Base-by-base conservation (phyloP, 2,329 filamentous ascomycete genomes). In the Aspergillus nomiae region DNA sequence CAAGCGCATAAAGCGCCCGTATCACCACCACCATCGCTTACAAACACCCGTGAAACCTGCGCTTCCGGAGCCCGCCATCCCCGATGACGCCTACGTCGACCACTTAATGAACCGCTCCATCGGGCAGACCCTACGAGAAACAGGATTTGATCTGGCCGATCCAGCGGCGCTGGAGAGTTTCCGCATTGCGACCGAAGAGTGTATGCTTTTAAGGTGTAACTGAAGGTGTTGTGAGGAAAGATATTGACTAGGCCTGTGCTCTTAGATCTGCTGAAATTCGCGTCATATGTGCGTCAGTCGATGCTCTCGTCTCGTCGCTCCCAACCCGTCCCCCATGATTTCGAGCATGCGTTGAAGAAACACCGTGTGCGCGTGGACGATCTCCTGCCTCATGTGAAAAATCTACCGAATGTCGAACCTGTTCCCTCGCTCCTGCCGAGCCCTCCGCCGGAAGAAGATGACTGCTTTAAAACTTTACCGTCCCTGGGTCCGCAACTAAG, bases 261-360 rank as follows among this genome's bases (percentile, higher is more conserved):
- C 63, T 63, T 70, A 87, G 84, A 85, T 72, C 83, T 89, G 73
- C 79, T 83, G 51, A 80, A 80, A 60, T 83, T 89, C 65, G 78
- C 85, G 43, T 78, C 80, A 34, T 80, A 83, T 63, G 82, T 87
- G 38, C 83, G 83, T 46, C 80, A 81, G 54, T 87, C 86, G 7
- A 90, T 89, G 87, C 75, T 80, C 46, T 81, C 82, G 51, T 81
- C 81, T 57, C 83, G 87, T 55, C 84, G 87, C 57, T 82, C 78
- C 11, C 80, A 82, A 53, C 84, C 86, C 1, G 83, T 87, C 26
- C 83, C 87, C 0, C 80, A 83, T 65, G 87, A 90, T 74, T 89
- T 89, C 72, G 81, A 85, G 62, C 77, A 82, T 43, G 77, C 71
- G 70, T 76, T 73, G 70, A 78, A 71, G 30, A 68, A 71, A 62